phyloP scores from a whole-genome alignment of 1,139 yeast genomes.

The Meyerozyma carpophila region DNA sequence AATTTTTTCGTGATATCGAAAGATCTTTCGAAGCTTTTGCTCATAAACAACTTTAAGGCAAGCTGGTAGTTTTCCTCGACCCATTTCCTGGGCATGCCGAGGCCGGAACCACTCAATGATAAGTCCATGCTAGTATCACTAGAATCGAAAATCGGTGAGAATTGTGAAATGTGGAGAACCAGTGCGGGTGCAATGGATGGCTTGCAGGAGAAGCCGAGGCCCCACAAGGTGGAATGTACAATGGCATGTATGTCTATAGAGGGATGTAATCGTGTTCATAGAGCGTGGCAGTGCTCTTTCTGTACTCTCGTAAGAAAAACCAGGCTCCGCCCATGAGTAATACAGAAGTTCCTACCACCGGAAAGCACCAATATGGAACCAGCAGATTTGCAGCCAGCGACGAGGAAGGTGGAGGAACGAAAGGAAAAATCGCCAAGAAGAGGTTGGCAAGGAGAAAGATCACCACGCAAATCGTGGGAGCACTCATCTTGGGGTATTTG shows the following conservation, averaged over 20 bases:
- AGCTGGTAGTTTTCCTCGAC: slow-evolving; percentile 27
- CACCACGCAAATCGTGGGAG: slow-evolving; percentile 26
- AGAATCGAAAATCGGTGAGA: background rate
- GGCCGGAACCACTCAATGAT: background rate
- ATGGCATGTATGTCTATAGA: background rate
- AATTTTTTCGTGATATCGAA: slow-evolving; percentile 23
- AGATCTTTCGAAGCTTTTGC: slow-evolving; percentile 32
- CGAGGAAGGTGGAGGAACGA: slow-evolving; percentile 46
- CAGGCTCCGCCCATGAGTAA: slow-evolving; percentile 41
- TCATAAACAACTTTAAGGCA: slow-evolving; percentile 37
- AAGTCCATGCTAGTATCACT: background rate
- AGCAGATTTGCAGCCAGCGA: slow-evolving; percentile 15
- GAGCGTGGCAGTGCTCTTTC: background rate
- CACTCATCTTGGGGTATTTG: slow-evolving; percentile 15
- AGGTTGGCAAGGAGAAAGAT: slow-evolving; percentile 45
- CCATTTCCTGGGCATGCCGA: slow-evolving; percentile 7
- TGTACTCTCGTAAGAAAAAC: slow-evolving; percentile 1
- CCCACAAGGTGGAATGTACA: background rate
- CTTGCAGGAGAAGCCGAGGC: background rate
- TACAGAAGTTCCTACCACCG: slow-evolving; percentile 47
- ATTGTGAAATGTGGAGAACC: background rate
- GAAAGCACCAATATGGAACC: slow-evolving; percentile 55
- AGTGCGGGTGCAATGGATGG: background rate
- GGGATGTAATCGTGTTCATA: background rate
- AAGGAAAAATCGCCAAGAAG: slow-evolving; percentile 52